Evolutionary conservation across 2,329 filamentous ascomycete genomes (phyloP).

Genomic region (Exophiala bonariae): DNA sequence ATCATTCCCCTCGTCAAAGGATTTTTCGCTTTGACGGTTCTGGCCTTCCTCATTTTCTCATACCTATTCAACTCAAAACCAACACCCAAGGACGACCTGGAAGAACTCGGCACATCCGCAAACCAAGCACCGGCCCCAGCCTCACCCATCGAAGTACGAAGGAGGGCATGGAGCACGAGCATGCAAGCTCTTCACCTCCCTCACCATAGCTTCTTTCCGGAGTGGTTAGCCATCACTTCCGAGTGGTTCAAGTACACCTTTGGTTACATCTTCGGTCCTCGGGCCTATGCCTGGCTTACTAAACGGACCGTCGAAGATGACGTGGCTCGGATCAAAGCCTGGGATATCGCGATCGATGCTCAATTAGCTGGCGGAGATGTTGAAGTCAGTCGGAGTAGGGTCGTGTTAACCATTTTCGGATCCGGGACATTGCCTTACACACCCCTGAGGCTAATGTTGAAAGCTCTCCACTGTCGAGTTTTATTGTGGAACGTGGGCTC

Average conservation of each 20-base stretch:
- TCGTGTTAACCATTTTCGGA: constrained; percentile 82
- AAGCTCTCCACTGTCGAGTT: constrained; percentile 87
- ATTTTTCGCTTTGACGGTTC: constrained; percentile 30
- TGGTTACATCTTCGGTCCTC: constrained; percentile 73
- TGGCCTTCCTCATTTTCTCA: constrained; percentile 57
- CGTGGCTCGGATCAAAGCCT: constrained; percentile 81
- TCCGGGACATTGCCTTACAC: constrained; percentile 84
- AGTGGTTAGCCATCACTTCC: constrained; percentile 74
- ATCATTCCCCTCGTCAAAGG: constrained; percentile 30
- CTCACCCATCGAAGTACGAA: constrained; percentile 80
- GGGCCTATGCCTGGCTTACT: constrained; percentile 75
- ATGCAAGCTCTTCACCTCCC: constrained; percentile 93
- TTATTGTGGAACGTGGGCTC: constrained; percentile 77
- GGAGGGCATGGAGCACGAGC: constrained; percentile 88
- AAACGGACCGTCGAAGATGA: constrained; percentile 84
- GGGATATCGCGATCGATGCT: constrained; percentile 89
- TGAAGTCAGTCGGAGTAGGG: constrained; percentile 82
- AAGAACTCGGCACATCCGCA: constrained; percentile 32
- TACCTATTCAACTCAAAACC: constrained; percentile 59
- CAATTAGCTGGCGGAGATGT: constrained; percentile 88
- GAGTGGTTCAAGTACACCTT: constrained; percentile 82
- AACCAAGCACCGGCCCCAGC: constrained; percentile 62
- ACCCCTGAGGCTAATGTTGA: constrained; percentile 81
- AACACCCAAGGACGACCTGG: constrained; percentile 47
- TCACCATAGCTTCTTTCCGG: constrained; percentile 79